Conservation (phyloP, 202 grass and related monocot species). For the Carex sylvatica region DNA sequence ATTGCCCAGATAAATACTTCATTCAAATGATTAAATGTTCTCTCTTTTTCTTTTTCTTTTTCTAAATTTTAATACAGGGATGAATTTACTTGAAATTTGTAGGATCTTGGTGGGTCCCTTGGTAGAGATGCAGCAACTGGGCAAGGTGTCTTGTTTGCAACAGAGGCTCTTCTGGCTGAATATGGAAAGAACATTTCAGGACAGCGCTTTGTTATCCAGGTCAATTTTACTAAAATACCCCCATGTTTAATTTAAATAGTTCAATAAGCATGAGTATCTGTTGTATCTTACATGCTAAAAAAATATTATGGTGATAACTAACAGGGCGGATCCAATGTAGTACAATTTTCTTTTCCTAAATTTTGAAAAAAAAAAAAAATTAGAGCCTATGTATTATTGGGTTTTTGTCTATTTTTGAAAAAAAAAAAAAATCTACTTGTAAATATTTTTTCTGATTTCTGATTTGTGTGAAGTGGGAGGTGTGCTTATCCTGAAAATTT, state of each 20-base stretch:
- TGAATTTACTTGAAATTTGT: conserved; percentile 23
- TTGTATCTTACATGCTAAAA: not conserved
- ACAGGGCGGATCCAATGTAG: too few relatives aligned
- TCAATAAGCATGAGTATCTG: not conserved
- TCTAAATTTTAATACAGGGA: too few relatives aligned
- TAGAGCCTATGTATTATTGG: too few relatives aligned
- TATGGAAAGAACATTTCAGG: conserved; percentile 78
- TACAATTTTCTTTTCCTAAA: too few relatives aligned
- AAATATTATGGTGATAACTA: too few relatives aligned
- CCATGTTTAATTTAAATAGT: not conserved
- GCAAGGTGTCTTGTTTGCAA: conserved; percentile 86
- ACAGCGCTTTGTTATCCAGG: conserved; percentile 92
- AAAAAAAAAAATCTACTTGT: too few relatives aligned
- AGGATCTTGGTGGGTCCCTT: conserved; percentile 96
- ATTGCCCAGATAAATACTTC: not conserved
- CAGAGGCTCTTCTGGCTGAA: conserved; percentile 85
- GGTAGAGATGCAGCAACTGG: conserved; percentile 96
- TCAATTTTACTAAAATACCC: conserved; percentile 18
- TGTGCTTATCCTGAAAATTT: too few relatives aligned
- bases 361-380: too few relatives aligned
- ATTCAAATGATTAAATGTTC: not conserved
- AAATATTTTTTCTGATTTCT: too few relatives aligned
- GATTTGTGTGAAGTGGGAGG: too few relatives aligned
- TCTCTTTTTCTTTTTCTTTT: not conserved
- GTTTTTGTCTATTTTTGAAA: too few relatives aligned